Base-by-base conservation (phyloP, 2,329 filamentous ascomycete species). In the Beauveria caledonica region DNA sequence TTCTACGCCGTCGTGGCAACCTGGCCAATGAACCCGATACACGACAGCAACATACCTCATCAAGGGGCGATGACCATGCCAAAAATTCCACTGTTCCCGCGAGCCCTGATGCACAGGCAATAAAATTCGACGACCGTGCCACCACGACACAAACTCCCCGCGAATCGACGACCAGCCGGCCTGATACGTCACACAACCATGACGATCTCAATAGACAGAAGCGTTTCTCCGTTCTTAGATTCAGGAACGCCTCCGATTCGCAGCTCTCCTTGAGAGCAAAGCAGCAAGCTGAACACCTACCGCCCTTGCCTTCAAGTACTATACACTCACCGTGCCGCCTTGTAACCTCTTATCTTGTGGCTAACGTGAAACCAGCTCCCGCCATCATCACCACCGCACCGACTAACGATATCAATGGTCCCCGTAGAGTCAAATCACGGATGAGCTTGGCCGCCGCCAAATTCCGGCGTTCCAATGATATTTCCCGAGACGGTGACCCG, bases 321-420 rank as follows among this genome's bases (percentile, higher is more conserved):
- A 40, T 62, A 52, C 61, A 45, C 54, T n/a, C 33, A 11, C 53
- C 51, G 46, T 57, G 51, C 25, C 58, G 58, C 25, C 46, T 61
- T 72, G 60, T 19, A 29, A 11, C 29, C 23, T 56, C 6, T 42
- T 17, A 67, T 65, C 62, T 63, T 65, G 33, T 36, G 6, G 51
- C 72, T 72, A 66, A 66, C 62, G 59, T 51, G 58, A 55, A 25
- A 29, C 46, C 67, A 87, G 84, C 84, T 63, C 84, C 85, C 52
- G 79, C 84, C 66, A 97, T 97, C 70, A 94, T 97, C 72, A 96
- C 89, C 54, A 97, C 93, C 11, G 90, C 92, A 17, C 92, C 94
- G 10, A 94, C 92, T 9, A 82, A 86, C 65, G 83, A 88, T 56
- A 70, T 84, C 21, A 78, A 78, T 40, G 66, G 71, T 55, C 71